Conservation (phyloP, 1,139 yeast species). For the Ogataea hybrid region DNA sequence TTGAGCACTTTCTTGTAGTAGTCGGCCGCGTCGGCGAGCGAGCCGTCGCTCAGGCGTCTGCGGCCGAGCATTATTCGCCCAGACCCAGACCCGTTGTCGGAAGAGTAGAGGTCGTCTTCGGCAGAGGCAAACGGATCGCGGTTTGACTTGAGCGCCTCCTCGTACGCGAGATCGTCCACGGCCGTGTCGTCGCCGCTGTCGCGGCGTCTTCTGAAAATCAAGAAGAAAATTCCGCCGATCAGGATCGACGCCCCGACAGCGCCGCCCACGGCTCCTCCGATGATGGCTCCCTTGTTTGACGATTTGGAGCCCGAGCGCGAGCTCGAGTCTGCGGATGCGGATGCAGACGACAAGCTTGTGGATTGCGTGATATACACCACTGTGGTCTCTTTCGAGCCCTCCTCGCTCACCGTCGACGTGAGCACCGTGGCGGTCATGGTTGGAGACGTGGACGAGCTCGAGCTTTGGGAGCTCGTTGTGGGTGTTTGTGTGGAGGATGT, state of each 20-base stretch:
- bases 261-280: slow-evolving; percentile 72
- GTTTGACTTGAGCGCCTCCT: slow-evolving; percentile 36
- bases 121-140: slow-evolving; percentile 33
- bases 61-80: slow-evolving; percentile 59
- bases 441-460: slow-evolving; percentile 23
- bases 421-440: slow-evolving; percentile 17
- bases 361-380: slow-evolving; percentile 27
- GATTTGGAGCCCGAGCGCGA: slow-evolving; percentile 11
- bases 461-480: slow-evolving; percentile 16
- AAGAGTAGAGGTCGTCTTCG: slow-evolving; percentile 28
- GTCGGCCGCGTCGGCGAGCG: slow-evolving; percentile 76
- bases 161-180: slow-evolving; percentile 59
- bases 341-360: slow-evolving; percentile 14
- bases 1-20: slow-evolving; percentile 69
- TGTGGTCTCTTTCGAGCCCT: slow-evolving; percentile 25
- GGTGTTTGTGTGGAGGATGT: slow-evolving; percentile 13
- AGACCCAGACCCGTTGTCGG: slow-evolving; percentile 13
- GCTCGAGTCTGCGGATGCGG: slow-evolving; percentile 14
- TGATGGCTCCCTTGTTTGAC: slow-evolving; percentile 51
- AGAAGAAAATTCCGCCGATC: slow-evolving; percentile 44
- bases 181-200: slow-evolving; percentile 54
- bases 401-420: slow-evolving; percentile 28
- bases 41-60: slow-evolving; percentile 70
- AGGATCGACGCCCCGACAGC: slow-evolving; percentile 48
- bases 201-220: slow-evolving; percentile 46